Base-by-base conservation (phyloP, 2,329 filamentous ascomycete species). In the Fusarium buxicola region DNA sequence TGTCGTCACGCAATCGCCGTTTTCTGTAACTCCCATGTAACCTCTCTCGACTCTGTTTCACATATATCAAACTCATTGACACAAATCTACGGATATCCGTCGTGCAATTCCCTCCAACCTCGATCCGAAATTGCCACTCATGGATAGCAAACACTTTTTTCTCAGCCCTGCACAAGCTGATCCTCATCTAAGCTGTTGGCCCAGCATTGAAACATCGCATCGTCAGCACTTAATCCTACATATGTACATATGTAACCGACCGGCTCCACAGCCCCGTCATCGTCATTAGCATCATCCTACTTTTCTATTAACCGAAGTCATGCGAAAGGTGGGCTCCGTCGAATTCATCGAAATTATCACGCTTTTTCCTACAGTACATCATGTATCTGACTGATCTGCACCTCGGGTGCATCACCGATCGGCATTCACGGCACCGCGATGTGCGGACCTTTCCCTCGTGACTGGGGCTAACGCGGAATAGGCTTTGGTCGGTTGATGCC, bases 151-250 rank as follows among this genome's bases (percentile, higher is more conserved):
- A 21, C 21, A 21, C 36, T 15, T 31, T 27, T 7, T 13, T 55
- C 52, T 54, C 52, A 46, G 56, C 52, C 52, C 41, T 56, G 51
- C 30, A 40, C n/a, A 51, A 25, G 56, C 25, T 44, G 38, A 36
- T 55, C 44, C 39, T 48, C 31, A 57, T 52, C 45, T 61, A 35
- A 45, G 34, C 41, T 46, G 51, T 49, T 60, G 44, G 60, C 50
- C 48, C 48, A 41, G 43, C 36, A n/a, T 45, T 40, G 52, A 63
- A 58, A 65, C 56, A 61, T 58, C 49, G 40, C 58, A 55, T 51
- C 34, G 63, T 69, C 60, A 70, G 60, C 65, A 70, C 67, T 70
- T 59, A 69, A 69, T 70, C 60, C 65, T 30, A 52, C 43, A 52
- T 52, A n/a, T n/a, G n/a, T n/a, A n/a, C n/a, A n/a, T n/a, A n/a